phyloP scores from a whole-genome alignment of 495 filamentous ascomycete genomes.

The Xanthoparmelia taractica region DNA sequence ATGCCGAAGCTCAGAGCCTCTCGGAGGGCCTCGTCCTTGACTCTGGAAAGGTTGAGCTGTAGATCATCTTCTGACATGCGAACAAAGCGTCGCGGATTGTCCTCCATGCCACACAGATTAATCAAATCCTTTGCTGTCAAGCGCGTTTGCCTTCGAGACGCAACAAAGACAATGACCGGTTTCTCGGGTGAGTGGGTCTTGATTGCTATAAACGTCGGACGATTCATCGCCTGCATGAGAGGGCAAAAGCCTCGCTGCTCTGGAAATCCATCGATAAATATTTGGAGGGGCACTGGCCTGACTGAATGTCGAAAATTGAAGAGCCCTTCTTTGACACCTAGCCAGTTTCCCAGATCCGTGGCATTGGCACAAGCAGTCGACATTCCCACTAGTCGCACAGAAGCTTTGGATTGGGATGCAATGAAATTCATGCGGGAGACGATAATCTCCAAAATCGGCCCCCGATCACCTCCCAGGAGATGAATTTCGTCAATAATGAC shows the following conservation, averaged over 20 bases:
- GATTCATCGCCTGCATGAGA: constrained; percentile 98
- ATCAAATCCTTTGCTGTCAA: constrained; percentile 93
- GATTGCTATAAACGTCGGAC: constrained; percentile 93
- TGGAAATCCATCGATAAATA: constrained; percentile 96
- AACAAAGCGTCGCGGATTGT: constrained; percentile 88
- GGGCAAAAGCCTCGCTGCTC: constrained; percentile 93
- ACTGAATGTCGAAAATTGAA: constrained; percentile 99
- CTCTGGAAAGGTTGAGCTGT: constrained; percentile 67
- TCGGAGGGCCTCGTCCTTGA: constrained; percentile 85
- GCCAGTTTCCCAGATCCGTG: constrained; percentile 87
- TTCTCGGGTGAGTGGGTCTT: constrained; percentile 93
- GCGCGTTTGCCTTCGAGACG: constrained; percentile 88
- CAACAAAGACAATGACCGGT: constrained; percentile 97
- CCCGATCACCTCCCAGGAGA: constrained; percentile 86
- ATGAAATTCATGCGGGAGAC: constrained; percentile 99
- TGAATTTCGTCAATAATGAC: constrained; percentile 99
- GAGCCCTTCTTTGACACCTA: constrained; percentile 91
- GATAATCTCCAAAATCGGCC: constrained; percentile 97
- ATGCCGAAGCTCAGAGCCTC: constrained; percentile 95
- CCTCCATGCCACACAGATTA: constrained; percentile 97
- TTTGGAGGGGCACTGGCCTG: constrained; percentile 87
- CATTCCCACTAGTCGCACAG: constrained; percentile 91
- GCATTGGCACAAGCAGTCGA: constrained; percentile 97
- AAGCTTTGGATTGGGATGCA: constrained; percentile 76
- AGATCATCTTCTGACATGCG: constrained; percentile 93